These are phyloP conservation scores for Myrica gale DNA, from an alignment of 306 rosid species.

Conservation along the genomic window DNA sequence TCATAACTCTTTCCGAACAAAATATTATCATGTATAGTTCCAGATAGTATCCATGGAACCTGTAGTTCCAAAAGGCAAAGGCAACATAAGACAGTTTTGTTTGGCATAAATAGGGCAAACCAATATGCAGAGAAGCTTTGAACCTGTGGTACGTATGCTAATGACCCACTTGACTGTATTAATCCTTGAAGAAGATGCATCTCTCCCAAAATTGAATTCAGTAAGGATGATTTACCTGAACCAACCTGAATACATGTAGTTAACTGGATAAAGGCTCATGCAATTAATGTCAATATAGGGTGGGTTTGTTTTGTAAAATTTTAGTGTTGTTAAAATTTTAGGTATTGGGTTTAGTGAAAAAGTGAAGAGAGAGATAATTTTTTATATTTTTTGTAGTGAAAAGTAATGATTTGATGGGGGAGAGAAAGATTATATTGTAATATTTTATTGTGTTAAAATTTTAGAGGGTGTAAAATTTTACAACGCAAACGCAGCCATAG, in stretches of 20 bases:
- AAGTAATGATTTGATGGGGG: too few species aligned
- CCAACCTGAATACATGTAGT: slow-evolving; percentile 74
- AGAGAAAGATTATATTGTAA: too few species aligned
- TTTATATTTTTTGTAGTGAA: too few species aligned
- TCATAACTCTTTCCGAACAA: slow-evolving; percentile 74
- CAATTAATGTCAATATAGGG: not conserved
- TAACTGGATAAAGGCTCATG: slow-evolving; percentile 27
- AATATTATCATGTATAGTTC: slow-evolving; percentile 88
- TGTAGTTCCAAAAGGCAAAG: slow-evolving; percentile 36
- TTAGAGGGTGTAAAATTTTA: too few species aligned
- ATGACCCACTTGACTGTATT: slow-evolving; percentile 51
- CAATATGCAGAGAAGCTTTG: slow-evolving; percentile 21
- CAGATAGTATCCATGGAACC: slow-evolving; percentile 96
- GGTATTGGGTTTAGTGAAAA: too few species aligned
- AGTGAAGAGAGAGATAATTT: too few species aligned
- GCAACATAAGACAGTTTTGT: slow-evolving; percentile 25
- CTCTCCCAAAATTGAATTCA: slow-evolving; percentile 80
- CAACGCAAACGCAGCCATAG: too few species aligned
- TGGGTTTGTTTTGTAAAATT: too few species aligned
- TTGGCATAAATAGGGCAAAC: slow-evolving; percentile 4
- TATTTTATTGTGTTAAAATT: too few species aligned
- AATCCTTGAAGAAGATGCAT: slow-evolving; percentile 64
- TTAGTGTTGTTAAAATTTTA: too few species aligned
- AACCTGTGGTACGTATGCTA: slow-evolving; percentile 96
- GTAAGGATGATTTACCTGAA: slow-evolving; percentile 87